Evolutionary conservation across 768 basidiomycete genomes (phyloP).

Genomic region (Termitomyces sp.): DNA sequence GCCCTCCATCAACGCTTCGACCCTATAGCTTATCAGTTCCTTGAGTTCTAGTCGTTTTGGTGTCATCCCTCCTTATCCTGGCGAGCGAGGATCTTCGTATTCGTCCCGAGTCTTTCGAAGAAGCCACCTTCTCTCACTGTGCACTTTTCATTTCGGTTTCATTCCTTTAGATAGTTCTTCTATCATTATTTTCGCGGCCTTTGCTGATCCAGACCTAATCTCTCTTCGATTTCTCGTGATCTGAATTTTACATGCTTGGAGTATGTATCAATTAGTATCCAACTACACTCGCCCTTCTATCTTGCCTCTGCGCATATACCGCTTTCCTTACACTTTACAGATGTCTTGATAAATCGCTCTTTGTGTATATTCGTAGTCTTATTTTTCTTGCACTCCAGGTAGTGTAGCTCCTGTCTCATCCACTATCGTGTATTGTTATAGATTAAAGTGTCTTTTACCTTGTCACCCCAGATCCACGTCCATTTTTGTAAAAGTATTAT

Average conservation of each 20-base stretch:
- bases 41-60: slow-evolving; percentile 55
- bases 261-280: slow-evolving; percentile 10
- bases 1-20: slow-evolving; percentile 63
- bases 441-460: background rate
- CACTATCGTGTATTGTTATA: slow-evolving; percentile 12
- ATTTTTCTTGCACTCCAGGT: slow-evolving; percentile 6
- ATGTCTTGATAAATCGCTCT: slow-evolving; percentile 10
- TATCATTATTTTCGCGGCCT: slow-evolving; percentile 4
- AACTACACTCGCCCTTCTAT: background rate
- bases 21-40: slow-evolving; percentile 64
- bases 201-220: background rate
- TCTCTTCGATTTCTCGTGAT: background rate
- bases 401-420: slow-evolving; percentile 9
- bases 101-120: slow-evolving; percentile 14
- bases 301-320: background rate
- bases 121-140: background rate
- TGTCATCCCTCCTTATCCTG: background rate
- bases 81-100: background rate
- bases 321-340: background rate
- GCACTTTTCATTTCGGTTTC: background rate
- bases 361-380: slow-evolving; percentile 14
- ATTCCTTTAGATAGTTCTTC: background rate
- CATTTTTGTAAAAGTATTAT: background rate
- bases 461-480: background rate
- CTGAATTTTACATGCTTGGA: background rate